These are phyloP conservation scores for Penicillium coffeae DNA, from an alignment of 495 filamentous ascomycete species.

Conservation along the genomic window DNA sequence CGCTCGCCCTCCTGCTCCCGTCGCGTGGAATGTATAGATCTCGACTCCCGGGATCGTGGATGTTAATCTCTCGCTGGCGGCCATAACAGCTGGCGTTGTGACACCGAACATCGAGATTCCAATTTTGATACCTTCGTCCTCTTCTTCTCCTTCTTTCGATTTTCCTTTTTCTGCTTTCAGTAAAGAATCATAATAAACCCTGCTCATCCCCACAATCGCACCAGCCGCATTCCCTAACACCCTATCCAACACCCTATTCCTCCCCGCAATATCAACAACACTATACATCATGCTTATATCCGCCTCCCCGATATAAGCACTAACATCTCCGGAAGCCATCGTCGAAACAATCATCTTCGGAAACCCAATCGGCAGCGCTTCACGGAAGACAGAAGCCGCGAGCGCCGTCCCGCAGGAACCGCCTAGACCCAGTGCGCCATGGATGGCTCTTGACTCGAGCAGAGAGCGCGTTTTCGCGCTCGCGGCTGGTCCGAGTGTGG, in stretches of 20 bases:
- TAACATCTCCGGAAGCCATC: constrained; percentile 58
- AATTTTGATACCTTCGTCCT: constrained; percentile 39
- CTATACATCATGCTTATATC: constrained; percentile 69
- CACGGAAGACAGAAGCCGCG: constrained; percentile 53
- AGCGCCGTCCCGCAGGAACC: constrained; percentile 58
- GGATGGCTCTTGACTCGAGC: constrained; percentile 31
- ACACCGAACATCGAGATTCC: constrained; percentile 74
- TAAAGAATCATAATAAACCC: neutral
- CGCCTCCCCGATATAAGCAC: constrained; percentile 55
- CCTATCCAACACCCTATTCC: constrained; percentile 51
- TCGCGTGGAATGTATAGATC: constrained; percentile 65
- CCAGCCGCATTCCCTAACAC: constrained; percentile 60
- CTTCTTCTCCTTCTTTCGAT: neutral
- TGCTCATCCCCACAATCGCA: constrained; percentile 53
- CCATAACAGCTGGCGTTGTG: constrained; percentile 58
- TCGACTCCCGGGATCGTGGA: constrained; percentile 33
- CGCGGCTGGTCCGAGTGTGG: constrained; percentile 43
- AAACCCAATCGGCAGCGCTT: constrained; percentile 55
- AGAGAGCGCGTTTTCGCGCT: constrained; percentile 32
- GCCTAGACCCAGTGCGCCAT: constrained; percentile 54
- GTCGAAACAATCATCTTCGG: constrained; percentile 70
- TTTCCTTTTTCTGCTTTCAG: neutral
- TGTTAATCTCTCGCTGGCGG: constrained; percentile 44
- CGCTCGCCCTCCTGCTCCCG: constrained; percentile 60
- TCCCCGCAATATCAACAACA: constrained; percentile 65